These are phyloP conservation scores for Rhododendron griersonianum DNA, from an alignment of 148 eudicot genomes.

Conservation along the genomic window DNA sequence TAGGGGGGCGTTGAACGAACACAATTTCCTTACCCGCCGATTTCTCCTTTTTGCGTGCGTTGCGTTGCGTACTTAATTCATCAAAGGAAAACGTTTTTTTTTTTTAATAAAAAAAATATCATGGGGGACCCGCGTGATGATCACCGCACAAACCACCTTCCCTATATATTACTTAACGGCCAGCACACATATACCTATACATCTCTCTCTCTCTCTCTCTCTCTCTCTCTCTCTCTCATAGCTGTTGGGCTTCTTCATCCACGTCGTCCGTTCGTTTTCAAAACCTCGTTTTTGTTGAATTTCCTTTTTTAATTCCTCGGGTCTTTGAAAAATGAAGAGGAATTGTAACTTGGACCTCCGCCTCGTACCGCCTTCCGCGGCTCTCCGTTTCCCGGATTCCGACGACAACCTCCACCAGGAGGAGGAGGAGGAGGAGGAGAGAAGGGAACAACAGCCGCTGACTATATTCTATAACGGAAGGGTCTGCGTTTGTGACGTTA, in stretches of 20 bases:
- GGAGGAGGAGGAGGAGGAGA: not conserved
- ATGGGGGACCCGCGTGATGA: not conserved
- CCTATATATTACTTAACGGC: not conserved
- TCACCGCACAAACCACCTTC: not conserved
- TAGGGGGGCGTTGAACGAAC: not conserved
- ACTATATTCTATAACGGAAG: constrained; percentile 45
- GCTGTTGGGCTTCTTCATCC: not conserved
- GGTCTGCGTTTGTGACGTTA: constrained; percentile 34
- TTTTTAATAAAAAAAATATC: too few relatives aligned
- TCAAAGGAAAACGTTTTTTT: not conserved
- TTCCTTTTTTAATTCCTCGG: not conserved
- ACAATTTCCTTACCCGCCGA: not conserved
- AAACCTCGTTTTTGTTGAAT: not conserved
- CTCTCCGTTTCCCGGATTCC: not conserved
- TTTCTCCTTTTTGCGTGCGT: not conserved
- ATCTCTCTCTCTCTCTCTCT: not conserved
- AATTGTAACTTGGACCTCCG: constrained; percentile 36
- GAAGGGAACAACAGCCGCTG: constrained; percentile 18
- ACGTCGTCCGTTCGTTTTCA: not conserved
- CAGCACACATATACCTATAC: not conserved
- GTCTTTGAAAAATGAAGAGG: not conserved
- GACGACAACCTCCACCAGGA: not conserved
- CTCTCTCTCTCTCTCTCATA: not conserved
- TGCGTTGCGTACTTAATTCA: not conserved
- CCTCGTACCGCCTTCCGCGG: constrained; percentile 25